phyloP scores from a whole-genome alignment of 306 rosid species.

The Glycine tomentella region DNA sequence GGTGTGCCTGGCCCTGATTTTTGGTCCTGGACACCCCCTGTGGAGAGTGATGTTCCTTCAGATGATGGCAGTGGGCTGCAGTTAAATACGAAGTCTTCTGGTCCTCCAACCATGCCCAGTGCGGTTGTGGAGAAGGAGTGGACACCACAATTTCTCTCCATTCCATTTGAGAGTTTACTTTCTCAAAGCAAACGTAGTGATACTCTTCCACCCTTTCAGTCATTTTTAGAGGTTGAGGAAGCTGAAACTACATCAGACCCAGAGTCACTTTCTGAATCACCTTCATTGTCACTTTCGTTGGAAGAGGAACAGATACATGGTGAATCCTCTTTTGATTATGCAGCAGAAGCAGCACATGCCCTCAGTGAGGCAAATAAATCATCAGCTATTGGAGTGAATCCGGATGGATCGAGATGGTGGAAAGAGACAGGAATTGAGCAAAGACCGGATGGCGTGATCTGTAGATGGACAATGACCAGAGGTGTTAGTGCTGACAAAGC shows the following conservation, averaged over 20 bases:
- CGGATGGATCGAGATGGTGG: conserved; percentile 92
- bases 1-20: conserved; percentile 92
- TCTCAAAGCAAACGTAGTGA: conserved; percentile 46
- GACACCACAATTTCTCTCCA: conserved; percentile 56
- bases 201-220: conserved; percentile 72
- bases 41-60: conserved; percentile 46
- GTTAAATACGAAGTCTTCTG: conserved; percentile 52
- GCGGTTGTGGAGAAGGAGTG: conserved; percentile 76
- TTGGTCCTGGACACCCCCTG: conserved; percentile 97
- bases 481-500: conserved; percentile 85
- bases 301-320: conserved; percentile 64
- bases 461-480: conserved; percentile 87
- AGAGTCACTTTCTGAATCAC: conserved; percentile 36
- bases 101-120: conserved; percentile 42
- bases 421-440: conserved; percentile 80
- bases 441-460: conserved; percentile 88
- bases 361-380: conserved; percentile 55
- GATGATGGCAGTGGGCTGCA: conserved; percentile 52
- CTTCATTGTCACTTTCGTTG: conserved; percentile 49
- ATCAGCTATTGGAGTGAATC: conserved; percentile 62
- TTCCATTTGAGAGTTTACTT: conserved; percentile 75
- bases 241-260: conserved; percentile 42
- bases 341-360: conserved; percentile 79
- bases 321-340: conserved; percentile 64
- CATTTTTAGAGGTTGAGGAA: conserved; percentile 60